Percentiles rank a stretch among this genome's conserved stretches.
phyloP scores from a whole-genome alignment of 1,284 basidiomycete species.

The Agroathelia rolfsii region DNA sequence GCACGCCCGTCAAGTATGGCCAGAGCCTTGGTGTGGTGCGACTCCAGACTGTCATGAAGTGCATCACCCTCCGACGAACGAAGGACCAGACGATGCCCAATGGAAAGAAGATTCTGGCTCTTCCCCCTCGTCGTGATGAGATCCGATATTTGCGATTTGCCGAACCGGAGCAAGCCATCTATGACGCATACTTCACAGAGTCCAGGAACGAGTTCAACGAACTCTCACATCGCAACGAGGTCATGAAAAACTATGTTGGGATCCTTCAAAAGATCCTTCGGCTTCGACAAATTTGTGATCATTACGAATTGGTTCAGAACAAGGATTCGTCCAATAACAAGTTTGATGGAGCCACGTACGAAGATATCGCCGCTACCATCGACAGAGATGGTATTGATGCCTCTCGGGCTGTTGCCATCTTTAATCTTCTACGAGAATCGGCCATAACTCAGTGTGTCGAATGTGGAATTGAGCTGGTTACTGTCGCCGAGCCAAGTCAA shows the following conservation, averaged over 20 bases:
- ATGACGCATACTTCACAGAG: slow-evolving; percentile 80
- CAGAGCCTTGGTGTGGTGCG: slow-evolving; percentile 88
- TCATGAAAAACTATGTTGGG: slow-evolving; percentile 97
- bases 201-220: slow-evolving; percentile 88
- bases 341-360: slow-evolving; percentile 42
- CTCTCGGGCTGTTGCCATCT: slow-evolving; percentile 68
- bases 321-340: slow-evolving; percentile 46
- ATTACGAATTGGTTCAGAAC: slow-evolving; percentile 83
- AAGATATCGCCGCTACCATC: slow-evolving; percentile 71
- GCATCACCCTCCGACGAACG: slow-evolving; percentile 90
- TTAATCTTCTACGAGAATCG: slow-evolving; percentile 74
- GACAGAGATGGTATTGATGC: slow-evolving; percentile 73
- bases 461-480: slow-evolving; percentile 73
- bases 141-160: slow-evolving; percentile 82
- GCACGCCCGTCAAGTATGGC: slow-evolving; percentile 83
- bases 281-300: slow-evolving; percentile 95
- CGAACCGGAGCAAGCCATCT: slow-evolving; percentile 75
- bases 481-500: slow-evolving; percentile 35
- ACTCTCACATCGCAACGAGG: slow-evolving; percentile 78
- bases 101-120: slow-evolving; percentile 76
- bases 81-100: slow-evolving; percentile 82
- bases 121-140: slow-evolving; percentile 84
- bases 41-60: slow-evolving; percentile 96
- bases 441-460: slow-evolving; percentile 82
- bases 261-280: slow-evolving; percentile 94